Percentiles rank a stretch among this genome's conserved stretches.
Evolutionary conservation across 2,329 filamentous ascomycete species (phyloP).

Genomic region (Pseudogymnoascus verrucosus): DNA sequence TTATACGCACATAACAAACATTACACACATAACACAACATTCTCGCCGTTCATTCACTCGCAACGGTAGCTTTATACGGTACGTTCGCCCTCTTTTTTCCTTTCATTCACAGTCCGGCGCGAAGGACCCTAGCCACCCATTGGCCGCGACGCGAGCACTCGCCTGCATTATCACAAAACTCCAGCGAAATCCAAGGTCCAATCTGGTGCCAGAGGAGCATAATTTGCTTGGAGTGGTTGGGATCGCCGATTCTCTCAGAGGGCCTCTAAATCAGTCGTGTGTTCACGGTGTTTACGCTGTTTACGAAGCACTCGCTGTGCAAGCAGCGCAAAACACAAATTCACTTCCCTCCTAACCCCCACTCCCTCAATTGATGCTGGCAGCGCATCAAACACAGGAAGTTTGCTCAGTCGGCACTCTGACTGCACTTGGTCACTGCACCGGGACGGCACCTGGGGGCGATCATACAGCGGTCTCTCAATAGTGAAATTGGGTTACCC

Average conservation of each 20-base stretch:
- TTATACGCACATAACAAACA: background rate
- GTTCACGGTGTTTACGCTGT: background rate
- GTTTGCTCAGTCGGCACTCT: background rate
- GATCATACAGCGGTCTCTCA: slow-evolving; percentile 1
- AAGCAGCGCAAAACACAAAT: background rate
- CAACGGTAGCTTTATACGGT: background rate
- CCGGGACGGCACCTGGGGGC: background rate
- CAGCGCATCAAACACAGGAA: background rate
- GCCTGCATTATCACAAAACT: background rate
- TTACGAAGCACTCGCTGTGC: background rate
- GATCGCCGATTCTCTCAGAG: background rate
- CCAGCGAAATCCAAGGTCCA: background rate
- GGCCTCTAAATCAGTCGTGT: background rate
- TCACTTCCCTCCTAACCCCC: no score
- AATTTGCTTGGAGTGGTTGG: background rate
- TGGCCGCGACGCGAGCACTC: background rate
- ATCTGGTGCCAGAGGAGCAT: background rate
- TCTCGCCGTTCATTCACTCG: background rate
- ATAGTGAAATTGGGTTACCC: slow-evolving; percentile 3
- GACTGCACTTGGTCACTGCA: slow-evolving; percentile 2
- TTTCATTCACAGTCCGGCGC: slow-evolving; percentile 3
- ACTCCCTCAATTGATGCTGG: background rate
- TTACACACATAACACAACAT: background rate
- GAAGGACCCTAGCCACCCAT: background rate
- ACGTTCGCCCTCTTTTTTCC: background rate